A percentile compares a stretch with the other conserved stretches of the same genome.
These are phyloP conservation scores for Mycena amicta DNA, from an alignment of 768 basidiomycete genomes.

Conservation along the genomic window DNA sequence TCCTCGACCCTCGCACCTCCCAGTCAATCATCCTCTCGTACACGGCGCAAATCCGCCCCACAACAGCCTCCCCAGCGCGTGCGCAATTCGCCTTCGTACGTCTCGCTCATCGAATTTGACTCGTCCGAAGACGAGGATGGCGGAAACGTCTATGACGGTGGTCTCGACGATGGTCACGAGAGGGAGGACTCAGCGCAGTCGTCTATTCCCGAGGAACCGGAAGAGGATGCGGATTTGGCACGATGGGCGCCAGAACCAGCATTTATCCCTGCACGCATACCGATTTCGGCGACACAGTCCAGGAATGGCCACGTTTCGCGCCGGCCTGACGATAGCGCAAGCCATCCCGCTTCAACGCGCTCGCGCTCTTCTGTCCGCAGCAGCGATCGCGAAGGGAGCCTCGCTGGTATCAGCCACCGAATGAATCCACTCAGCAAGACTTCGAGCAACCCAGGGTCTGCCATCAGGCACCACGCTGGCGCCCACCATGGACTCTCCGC, in stretches of 20 bases:
- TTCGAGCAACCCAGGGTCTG: too few relatives aligned
- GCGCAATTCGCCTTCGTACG: slow-evolving; percentile 9
- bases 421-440: too few relatives aligned
- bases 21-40: background rate
- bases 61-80: slow-evolving; percentile 6
- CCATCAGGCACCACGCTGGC: slow-evolving; percentile 2
- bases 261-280: slow-evolving; percentile 1
- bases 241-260: slow-evolving; percentile 18
- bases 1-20: background rate
- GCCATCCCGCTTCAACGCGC: background rate
- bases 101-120: slow-evolving; percentile 20
- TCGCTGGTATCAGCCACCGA: background rate
- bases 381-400: slow-evolving; percentile 3
- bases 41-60: slow-evolving; percentile 5
- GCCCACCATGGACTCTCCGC: slow-evolving; percentile 7
- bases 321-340: too few relatives aligned
- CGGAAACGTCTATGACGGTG: background rate
- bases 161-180: background rate
- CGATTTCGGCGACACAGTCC: slow-evolving; percentile 4
- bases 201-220: slow-evolving; percentile 10
- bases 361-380: slow-evolving; percentile 12
- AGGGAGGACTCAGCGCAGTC: background rate
- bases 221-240: slow-evolving; percentile 5
- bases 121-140: slow-evolving; percentile 12
- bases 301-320: too few relatives aligned